Percentiles rank a stretch among this genome's conserved stretches.
Conservation (phyloP, 495 filamentous ascomycete species). For the Xanthoparmelia taractica region DNA sequence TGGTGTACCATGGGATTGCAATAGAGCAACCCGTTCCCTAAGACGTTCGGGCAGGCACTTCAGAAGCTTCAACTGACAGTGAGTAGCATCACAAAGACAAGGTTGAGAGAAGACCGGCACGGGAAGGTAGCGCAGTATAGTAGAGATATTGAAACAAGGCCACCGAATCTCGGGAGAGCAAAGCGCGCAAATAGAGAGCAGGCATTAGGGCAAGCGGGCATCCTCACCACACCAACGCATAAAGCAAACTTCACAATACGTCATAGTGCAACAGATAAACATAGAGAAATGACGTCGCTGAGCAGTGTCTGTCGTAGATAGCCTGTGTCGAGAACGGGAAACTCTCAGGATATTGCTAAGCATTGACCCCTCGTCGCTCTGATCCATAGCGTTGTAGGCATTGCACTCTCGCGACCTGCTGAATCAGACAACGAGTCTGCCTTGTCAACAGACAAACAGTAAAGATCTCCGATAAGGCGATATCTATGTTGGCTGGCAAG, state of each 20-base stretch:
- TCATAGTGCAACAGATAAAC: neutral
- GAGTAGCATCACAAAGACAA: neutral
- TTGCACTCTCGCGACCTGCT: no score
- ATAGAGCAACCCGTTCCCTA: neutral
- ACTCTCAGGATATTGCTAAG: neutral
- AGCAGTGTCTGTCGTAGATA: neutral
- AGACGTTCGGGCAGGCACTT: neutral
- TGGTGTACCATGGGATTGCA: neutral
- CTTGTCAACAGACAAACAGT: no score
- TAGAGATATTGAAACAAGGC: neutral
- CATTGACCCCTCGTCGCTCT: no score
- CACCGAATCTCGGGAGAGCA: neutral
- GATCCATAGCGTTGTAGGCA: no score
- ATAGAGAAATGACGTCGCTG: neutral
- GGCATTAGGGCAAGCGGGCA: neutral
- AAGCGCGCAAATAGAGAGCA: neutral
- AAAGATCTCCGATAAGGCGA: no score
- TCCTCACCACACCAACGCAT: neutral
- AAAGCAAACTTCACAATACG: no score
- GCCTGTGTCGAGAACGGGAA: neutral
- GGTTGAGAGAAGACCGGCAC: neutral
- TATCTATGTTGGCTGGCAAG: no score
- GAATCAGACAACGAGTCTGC: no score
- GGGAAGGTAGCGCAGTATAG: neutral
- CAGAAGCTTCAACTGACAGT: neutral